phyloP scores from a whole-genome alignment of 2,329 filamentous ascomycete genomes.

The Pseudogymnoascus sp. region DNA sequence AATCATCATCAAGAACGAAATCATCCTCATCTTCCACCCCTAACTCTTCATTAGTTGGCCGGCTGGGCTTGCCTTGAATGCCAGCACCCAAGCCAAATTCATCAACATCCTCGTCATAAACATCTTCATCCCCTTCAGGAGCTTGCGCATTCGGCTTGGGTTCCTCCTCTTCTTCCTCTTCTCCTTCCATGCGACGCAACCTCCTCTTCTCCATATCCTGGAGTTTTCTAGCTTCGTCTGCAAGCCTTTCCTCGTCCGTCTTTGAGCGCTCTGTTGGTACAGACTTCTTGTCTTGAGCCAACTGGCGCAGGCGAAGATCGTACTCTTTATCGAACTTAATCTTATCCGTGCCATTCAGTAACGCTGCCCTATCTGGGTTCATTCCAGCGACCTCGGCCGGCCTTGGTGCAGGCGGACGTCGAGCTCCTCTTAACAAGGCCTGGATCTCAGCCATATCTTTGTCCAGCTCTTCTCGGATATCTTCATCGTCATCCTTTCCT shows the following conservation, averaged over 20 bases:
- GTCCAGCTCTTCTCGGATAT: slow-evolving; percentile 76
- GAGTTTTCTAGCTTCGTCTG: slow-evolving; percentile 69
- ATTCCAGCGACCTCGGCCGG: slow-evolving; percentile 38
- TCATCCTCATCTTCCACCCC: slow-evolving; percentile 92
- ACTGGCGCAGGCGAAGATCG: slow-evolving; percentile 72
- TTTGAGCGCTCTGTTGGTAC: slow-evolving; percentile 82
- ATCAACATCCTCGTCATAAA: slow-evolving; percentile 32
- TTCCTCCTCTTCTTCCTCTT: slow-evolving; percentile 55
- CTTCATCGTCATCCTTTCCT: slow-evolving; percentile 87
- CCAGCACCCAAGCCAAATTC: slow-evolving; percentile 55
- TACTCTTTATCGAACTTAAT: slow-evolving; percentile 77
- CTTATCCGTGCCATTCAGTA: slow-evolving; percentile 55
- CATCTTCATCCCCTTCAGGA: slow-evolving; percentile 34
- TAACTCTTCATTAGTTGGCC: slow-evolving; percentile 44
- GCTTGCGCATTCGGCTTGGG: slow-evolving; percentile 25
- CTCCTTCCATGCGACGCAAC: slow-evolving; percentile 79
- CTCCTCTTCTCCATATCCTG: slow-evolving; percentile 79
- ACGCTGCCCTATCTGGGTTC: slow-evolving; percentile 56
- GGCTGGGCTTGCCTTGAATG: slow-evolving; percentile 39
- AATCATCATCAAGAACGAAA: slow-evolving; percentile 81
- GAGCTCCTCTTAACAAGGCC: slow-evolving; percentile 56
- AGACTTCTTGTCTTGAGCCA: slow-evolving; percentile 78
- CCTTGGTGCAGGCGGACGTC: slow-evolving; percentile 37
- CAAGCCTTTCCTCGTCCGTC: slow-evolving; percentile 78
- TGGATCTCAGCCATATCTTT: slow-evolving; percentile 74